A percentile compares a stretch with the other conserved stretches of the same genome.
phyloP scores from a whole-genome alignment of 495 filamentous ascomycete species.

The Cladorrhinum samala region DNA sequence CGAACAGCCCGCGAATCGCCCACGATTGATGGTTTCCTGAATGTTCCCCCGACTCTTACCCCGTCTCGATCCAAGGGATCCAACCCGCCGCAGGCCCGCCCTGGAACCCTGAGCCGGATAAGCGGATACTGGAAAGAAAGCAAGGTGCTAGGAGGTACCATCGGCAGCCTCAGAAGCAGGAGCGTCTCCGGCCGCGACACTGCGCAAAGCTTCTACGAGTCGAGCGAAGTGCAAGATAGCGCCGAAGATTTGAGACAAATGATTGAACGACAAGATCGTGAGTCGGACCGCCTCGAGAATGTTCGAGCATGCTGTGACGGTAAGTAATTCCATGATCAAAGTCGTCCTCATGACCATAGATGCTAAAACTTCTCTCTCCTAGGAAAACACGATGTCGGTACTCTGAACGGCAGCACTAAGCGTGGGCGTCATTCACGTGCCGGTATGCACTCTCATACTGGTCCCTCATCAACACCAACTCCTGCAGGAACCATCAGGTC shows the following conservation, averaged over 20 bases:
- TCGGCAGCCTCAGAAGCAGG: conserved; percentile 42
- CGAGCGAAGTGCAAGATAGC: conserved; percentile 65
- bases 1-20: conserved; percentile 57
- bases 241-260: conserved; percentile 72
- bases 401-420: conserved; percentile 39
- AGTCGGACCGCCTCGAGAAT: conserved; percentile 78
- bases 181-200: conserved; percentile 30
- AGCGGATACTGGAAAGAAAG: conserved; percentile 44
- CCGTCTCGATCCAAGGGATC: conserved; percentile 34
- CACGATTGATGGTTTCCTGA: conserved; percentile 33
- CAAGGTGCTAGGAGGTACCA: conserved; percentile 24
- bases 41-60: conserved; percentile 44
- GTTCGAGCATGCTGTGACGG: conserved; percentile 97
- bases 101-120: conserved; percentile 36
- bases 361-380: no score
- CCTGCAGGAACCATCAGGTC: conserved; percentile 26
- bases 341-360: no score
- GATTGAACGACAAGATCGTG: conserved; percentile 67
- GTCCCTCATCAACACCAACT: conserved; percentile 32
- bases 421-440: conserved; percentile 28
- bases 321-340: conserved; percentile 40
- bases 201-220: conserved; percentile 57
- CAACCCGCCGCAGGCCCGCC: conserved; percentile 13
- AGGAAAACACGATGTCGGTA: conserved; percentile 74
- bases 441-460: conserved; percentile 26